Base-by-base conservation (phyloP, 2,329 filamentous ascomycete genomes). In the Didymosphaeria variabile region DNA sequence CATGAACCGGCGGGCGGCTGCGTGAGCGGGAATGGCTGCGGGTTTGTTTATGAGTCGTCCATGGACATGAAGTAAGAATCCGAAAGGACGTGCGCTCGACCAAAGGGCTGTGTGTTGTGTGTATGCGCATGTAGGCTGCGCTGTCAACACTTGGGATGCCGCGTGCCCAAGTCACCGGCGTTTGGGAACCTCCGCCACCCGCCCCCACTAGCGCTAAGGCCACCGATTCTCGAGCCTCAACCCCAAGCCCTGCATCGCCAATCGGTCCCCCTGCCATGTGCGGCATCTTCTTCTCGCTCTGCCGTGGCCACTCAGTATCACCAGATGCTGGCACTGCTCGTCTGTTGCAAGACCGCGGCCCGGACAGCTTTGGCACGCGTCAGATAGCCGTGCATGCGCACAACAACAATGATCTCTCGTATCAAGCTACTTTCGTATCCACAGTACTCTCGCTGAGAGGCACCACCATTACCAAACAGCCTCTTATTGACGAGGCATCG, bases 391-490 rank as follows among this genome's bases (percentile, higher is more conserved):
- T 72, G 70, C 84, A 61, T 80, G 81, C 67, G 69, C 3, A 40
- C 19, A 26, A 40, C 19, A 21, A 29, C 19, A 5, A 50, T 36
- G 47, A 17, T 21, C 46, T 17, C 17, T 36, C 31, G 3, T 51
- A 51, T 21, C 19, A 52, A n/a, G 50, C 50, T 29, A 94, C 62
- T 85, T 91, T 96, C 72, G 86, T 88, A 13, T 95, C 94, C 7
- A 96, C 93, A 0, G 94, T 99, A 0, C 86, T 98, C n/a, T 89
- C 93, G 4, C 83, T 99, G n/a, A 88, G 95, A 69, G 94, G 94
- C 29, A 85, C 88, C 53, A 82, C 87, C 63, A 74, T 95, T 53
- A 87, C 89, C 7, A 75, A 80, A 36, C 95, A 98, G 76, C 95
- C 95, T 1, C 85, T 97, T 4, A 77, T 85, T 45, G 86, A 90